phyloP scores from a whole-genome alignment of 768 basidiomycete genomes.

The Collybia mongolica region DNA sequence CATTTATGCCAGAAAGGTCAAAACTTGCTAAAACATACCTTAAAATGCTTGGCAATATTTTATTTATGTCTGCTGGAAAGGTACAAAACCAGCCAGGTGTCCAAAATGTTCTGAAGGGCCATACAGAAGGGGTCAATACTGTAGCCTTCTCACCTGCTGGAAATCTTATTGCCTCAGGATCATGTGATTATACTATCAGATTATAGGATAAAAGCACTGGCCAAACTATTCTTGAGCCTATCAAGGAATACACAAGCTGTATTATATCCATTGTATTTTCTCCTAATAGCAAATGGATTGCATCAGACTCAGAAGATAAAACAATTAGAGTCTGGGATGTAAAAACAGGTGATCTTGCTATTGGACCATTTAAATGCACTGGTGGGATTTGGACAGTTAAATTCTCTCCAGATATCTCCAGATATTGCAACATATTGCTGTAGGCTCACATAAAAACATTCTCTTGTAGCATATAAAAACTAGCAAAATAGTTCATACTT shows the following conservation, averaged over 20 bases:
- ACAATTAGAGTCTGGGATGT: slow-evolving; percentile 5
- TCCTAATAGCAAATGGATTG: not conserved
- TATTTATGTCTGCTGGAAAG: not conserved
- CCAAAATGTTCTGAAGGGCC: not conserved
- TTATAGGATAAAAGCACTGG: not conserved
- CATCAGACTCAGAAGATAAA: not conserved
- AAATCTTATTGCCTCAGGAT: not conserved
- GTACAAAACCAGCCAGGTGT: not conserved
- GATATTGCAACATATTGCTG: slow-evolving; percentile 11
- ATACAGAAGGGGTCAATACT: not conserved
- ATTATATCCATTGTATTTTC: not conserved
- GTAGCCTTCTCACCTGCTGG: slow-evolving; percentile 1
- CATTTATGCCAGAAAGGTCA: slow-evolving; percentile 14
- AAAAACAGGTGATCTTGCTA: not conserved
- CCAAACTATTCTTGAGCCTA: not conserved
- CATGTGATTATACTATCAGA: not conserved
- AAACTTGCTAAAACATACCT: not conserved
- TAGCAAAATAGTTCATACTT: too few species aligned
- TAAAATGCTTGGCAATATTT: not conserved
- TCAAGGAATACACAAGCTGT: not conserved
- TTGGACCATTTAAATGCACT: not conserved
- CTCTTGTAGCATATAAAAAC: slow-evolving; percentile 2
- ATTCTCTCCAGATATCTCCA: not conserved
- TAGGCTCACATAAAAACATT: slow-evolving; percentile 20
- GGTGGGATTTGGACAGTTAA: not conserved